These are phyloP conservation scores for Vitis riparia DNA, from an alignment of 164 flowering plant genomes.

Conservation along the genomic window DNA sequence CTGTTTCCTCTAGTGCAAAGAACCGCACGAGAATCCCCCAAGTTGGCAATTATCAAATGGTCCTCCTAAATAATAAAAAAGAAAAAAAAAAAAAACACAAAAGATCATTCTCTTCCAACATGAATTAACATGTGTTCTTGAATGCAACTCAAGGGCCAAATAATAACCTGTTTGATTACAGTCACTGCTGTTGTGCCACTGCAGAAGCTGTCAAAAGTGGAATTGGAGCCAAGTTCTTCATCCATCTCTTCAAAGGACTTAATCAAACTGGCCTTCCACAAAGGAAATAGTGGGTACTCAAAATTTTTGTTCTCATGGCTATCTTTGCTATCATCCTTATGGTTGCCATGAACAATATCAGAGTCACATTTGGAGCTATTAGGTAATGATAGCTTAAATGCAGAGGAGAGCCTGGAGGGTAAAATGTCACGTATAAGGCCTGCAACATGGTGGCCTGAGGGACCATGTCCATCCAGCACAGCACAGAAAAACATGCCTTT, in stretches of 20 bases:
- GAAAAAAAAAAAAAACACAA: not conserved
- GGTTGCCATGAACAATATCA: not conserved
- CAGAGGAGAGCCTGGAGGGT: conserved; percentile 53
- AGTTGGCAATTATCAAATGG: conserved; percentile 64
- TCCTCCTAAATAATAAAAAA: conserved; percentile 45
- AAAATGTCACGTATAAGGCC: conserved; percentile 51
- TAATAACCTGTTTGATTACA: conserved; percentile 57
- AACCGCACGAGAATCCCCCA: conserved; percentile 91
- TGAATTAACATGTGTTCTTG: not conserved
- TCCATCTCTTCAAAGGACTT: conserved; percentile 64
- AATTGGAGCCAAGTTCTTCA: conserved; percentile 43
- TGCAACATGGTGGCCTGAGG: conserved; percentile 76
- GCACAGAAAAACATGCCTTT: conserved; percentile 59
- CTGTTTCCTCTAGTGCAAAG: conserved; percentile 55
- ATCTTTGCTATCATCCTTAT: conserved; percentile 6
- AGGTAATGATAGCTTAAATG: conserved; percentile 16
- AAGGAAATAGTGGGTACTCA: conserved; percentile 16
- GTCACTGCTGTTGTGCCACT: conserved; percentile 79
- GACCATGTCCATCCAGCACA: conserved; percentile 93
- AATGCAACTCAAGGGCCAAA: not conserved
- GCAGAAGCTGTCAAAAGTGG: conserved; percentile 44
- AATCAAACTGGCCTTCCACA: conserved; percentile 47
- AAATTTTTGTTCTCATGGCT: not conserved
- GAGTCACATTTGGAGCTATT: not conserved
- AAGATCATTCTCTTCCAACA: not conserved